Conservation (phyloP, 352 stramenopile genomes). For the Pelagophyceae sp. region DNA sequence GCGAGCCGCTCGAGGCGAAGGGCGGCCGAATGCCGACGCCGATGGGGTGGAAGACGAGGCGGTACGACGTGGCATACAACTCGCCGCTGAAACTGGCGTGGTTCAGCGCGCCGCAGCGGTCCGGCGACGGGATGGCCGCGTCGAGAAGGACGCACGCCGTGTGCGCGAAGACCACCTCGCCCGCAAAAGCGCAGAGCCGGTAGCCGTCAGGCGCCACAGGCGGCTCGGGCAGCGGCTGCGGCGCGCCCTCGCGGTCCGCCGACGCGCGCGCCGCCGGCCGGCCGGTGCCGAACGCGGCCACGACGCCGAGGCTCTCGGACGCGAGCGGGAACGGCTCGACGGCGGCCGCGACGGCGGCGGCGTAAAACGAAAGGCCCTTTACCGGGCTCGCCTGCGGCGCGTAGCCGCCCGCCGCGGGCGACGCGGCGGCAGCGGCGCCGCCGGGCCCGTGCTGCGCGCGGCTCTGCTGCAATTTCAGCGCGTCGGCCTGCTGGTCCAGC, state of each 20-base stretch:
- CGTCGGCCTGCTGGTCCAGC: neutral
- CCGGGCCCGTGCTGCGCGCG: neutral
- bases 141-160: neutral
- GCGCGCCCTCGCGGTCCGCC: neutral
- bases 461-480: neutral
- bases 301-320: too few species aligned
- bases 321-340: neutral
- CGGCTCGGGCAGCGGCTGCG: neutral
- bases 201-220: conserved; percentile 1
- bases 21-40: neutral
- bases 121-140: neutral
- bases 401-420: neutral
- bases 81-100: neutral
- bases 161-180: conserved; percentile 1
- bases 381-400: neutral
- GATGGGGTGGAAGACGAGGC: conserved; percentile 18
- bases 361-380: neutral
- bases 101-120: neutral
- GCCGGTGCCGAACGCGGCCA: too few species aligned
- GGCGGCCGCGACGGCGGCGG: too few species aligned
- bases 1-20: neutral
- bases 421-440: neutral
- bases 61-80: conserved; percentile 13
- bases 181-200: neutral
- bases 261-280: too few species aligned